Base-by-base conservation (phyloP, 148 eudicot genomes). In the Agrostemma githago region DNA sequence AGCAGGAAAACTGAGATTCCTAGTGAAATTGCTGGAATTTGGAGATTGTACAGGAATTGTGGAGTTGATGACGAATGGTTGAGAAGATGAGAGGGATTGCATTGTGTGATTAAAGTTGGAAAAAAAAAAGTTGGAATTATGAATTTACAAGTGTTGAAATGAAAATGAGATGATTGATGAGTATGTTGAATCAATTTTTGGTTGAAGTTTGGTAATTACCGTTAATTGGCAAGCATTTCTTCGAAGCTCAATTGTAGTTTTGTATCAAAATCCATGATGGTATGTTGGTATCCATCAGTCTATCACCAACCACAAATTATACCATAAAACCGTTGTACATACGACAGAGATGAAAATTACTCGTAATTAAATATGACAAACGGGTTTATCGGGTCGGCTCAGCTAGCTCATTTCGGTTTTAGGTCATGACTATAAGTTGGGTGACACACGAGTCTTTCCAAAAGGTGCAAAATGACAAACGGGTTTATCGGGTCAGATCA, bases 11-110 rank as follows among this genome's bases (percentile, higher is more conserved):
- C 74, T 46, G 61, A 62, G 4, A n/a, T 57, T 3, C 4, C 19
- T 16, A 1, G 46, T 26, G 20, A 43, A 26, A 43, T 64, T 73
- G 56, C 15, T 67, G 61, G 20, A 8, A 38, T 7, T 34, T 41
- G 38, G 46, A 72, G 72, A 66, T 66, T 65, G 3, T 4, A 56
- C 71, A 26, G 51, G 56, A 66, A 67, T 6, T 19, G 43, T 62
- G 62, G 68, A 73, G 19, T 43, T 73, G 5, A 62, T 73, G 5
- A 71, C 34, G 12, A 62, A 40, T 21, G 76, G 5, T 15, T 66
- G 74, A 38, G 73, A 59, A 43, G 42, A 2, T 9, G 64, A 62
- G n/a, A 80, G 63, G 56, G 48, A n/a, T 16, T 65, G 76, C 83
- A 76, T 72, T 9, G 17, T 46, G 66, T 41, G 1, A 26, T 6